Conservation (phyloP, 2,329 filamentous ascomycete genomes). For the Stemphylium vesicarium region DNA sequence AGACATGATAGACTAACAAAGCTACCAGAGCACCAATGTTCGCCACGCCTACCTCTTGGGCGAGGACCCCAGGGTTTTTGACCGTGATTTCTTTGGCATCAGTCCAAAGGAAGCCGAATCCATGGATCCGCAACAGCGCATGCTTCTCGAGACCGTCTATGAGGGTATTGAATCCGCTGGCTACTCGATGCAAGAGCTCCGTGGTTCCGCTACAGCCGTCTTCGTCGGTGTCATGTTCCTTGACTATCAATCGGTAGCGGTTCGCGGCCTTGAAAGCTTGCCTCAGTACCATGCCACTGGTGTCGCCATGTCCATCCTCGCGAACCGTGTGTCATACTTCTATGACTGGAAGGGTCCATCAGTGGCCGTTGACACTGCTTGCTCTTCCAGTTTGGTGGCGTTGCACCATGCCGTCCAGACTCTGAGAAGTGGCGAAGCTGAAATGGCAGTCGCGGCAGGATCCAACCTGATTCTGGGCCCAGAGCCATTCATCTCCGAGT, state of each 20-base stretch:
- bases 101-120: constrained; percentile 32
- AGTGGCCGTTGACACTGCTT: constrained; percentile 50
- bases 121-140: constrained; percentile 44
- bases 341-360: constrained; percentile 47
- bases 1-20: too few relatives aligned
- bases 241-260: constrained; percentile 26
- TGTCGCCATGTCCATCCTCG: constrained; percentile 28
- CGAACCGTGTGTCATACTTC: constrained; percentile 48
- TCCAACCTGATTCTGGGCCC: constrained; percentile 15
- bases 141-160: constrained; percentile 43
- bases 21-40: constrained; percentile 27
- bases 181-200: constrained; percentile 31
- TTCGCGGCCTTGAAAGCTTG: constrained; percentile 25
- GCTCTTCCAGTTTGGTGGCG: constrained; percentile 42
- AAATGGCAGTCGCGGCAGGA: constrained; percentile 24
- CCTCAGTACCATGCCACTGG: constrained; percentile 31
- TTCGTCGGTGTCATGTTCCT: constrained; percentile 31
- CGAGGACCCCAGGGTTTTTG: constrained; percentile 33
- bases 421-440: constrained; percentile 19
- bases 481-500: neutral
- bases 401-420: constrained; percentile 28
- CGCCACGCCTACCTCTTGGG: constrained; percentile 23
- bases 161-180: constrained; percentile 53
- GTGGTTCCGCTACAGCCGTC: constrained; percentile 37
- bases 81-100: constrained; percentile 40